A percentile compares a stretch with the other conserved stretches of the same genome.
Conservation (phyloP, 2,329 filamentous ascomycete genomes). For the Botryotinia globosa region DNA sequence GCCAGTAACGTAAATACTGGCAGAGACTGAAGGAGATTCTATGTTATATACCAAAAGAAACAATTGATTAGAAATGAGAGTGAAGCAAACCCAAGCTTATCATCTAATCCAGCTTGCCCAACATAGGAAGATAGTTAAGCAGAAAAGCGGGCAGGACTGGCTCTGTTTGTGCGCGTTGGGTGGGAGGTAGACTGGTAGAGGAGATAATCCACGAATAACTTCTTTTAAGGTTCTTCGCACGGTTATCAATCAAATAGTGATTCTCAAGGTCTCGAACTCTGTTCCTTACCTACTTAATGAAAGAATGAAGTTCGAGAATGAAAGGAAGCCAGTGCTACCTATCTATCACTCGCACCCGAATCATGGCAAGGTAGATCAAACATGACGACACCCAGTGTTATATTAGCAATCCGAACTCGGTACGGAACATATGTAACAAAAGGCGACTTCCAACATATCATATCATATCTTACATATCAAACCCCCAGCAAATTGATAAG, state of each 20-base stretch:
- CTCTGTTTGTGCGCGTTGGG: neutral
- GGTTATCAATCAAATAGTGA: neutral
- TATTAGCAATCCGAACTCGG: neutral
- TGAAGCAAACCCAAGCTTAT: slow-evolving; percentile 4
- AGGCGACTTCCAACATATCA: neutral
- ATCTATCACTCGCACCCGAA: neutral
- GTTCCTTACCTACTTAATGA: neutral
- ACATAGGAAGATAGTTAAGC: neutral
- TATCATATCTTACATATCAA: no score
- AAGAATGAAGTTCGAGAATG: neutral
- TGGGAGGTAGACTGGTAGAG: neutral
- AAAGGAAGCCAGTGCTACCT: neutral
- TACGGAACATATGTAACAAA: neutral
- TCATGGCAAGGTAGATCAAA: neutral
- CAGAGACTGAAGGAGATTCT: neutral
- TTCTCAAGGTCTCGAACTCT: neutral
- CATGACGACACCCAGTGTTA: neutral
- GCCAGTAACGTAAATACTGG: neutral
- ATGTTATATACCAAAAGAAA: neutral
- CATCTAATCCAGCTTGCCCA: neutral
- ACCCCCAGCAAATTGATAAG: no score
- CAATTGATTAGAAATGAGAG: neutral
- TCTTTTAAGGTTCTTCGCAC: neutral
- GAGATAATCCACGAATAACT: neutral
- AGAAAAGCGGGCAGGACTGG: neutral